These are phyloP conservation scores for Arabidopsis thaliana DNA, from an alignment of 345 rosid species.

Conservation along the genomic window TAIR10.1 NC_003074.8:22105501-22106000, in stretches of 20 bases:
- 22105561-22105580: constrained; percentile 6
- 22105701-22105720: background rate
- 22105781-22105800: constrained; percentile 39
- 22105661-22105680: constrained; percentile 8
- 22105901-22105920: constrained; percentile 95
- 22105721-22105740: background rate
- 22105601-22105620: background rate
- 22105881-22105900: constrained; percentile 68
- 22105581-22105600: background rate
- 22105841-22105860: constrained; percentile 53
- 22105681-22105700: background rate
- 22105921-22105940: constrained; percentile 91
- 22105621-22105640: background rate
- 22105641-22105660: constrained; percentile 1
- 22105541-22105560: background rate
- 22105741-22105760: background rate
- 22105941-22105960: constrained; percentile 93
- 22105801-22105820: constrained; percentile 1
- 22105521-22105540: constrained; percentile 34
- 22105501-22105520: constrained; percentile 41
- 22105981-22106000: constrained; percentile 91
- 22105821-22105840: constrained; percentile 7
- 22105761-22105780: constrained; percentile 18
- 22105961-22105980: constrained; percentile 69
- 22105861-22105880: constrained; percentile 93